Conservation (phyloP, 345 rosid species). For the Hevea brasiliensis region DNA sequence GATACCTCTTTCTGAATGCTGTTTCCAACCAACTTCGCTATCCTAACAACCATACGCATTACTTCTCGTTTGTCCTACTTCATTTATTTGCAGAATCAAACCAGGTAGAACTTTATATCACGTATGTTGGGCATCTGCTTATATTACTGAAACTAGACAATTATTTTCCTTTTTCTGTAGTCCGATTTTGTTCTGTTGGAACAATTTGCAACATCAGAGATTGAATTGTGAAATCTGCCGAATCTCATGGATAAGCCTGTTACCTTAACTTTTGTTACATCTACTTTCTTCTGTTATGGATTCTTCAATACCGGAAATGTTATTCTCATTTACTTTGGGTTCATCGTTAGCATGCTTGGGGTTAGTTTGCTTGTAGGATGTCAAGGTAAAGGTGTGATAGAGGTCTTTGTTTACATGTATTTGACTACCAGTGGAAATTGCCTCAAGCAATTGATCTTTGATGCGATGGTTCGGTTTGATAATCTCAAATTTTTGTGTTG, state of each 20-base stretch:
- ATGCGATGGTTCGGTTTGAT: no score
- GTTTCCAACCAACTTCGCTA: slow-evolving; percentile 95
- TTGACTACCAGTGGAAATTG: background rate
- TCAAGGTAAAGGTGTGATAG: background rate
- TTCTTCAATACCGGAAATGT: background rate
- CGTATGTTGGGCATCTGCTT: no score
- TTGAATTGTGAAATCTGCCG: background rate
- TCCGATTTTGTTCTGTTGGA: background rate
- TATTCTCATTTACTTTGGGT: background rate
- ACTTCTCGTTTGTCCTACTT: slow-evolving; percentile 90
- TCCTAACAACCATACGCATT: slow-evolving; percentile 97
- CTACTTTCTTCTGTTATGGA: background rate
- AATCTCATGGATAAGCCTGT: background rate
- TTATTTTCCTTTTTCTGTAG: background rate
- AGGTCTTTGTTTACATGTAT: background rate
- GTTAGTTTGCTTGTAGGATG: background rate
- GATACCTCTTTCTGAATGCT: slow-evolving; percentile 90
- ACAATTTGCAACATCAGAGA: background rate
- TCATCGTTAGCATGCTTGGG: background rate
- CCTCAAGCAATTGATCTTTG: background rate
- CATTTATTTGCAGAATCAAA: slow-evolving; percentile 73
- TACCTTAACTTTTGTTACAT: background rate
- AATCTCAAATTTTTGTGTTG: background rate
- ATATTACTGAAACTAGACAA: background rate
- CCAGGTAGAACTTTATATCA: slow-evolving; percentile 51